Base-by-base conservation (phyloP, 129 eudicot genomes). In the Tanacetum coccineum region DNA sequence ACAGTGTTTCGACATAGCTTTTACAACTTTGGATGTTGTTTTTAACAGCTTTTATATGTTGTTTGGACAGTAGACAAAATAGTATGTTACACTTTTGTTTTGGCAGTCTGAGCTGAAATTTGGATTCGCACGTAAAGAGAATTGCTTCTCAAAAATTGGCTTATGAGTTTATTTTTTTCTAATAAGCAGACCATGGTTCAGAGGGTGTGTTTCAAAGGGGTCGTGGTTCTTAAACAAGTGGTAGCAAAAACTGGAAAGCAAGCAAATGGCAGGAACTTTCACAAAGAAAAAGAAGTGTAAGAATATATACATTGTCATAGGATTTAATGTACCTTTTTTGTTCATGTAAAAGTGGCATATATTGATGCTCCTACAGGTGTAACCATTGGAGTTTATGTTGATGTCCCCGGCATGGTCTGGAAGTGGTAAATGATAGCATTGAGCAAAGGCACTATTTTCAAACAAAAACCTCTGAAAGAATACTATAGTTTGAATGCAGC, bases 261-360 rank as follows among this genome's bases (percentile, higher is more conserved):
- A 83, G 85, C 86, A 87, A 57, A 90, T 90, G 82, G 97, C 87
- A 68, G 97, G 97, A 62, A 82, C 97, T 58, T 87, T 91, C 78
- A 91, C 95, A 58, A 91, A 91, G 85, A 87, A 91, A 78, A 87
- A 87, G 86, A 87, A 85, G 51, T 83, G 97, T 91, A 83, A 77
- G 95, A 46, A 20, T 17, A 39, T 36, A 36, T 36, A 36, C 14
- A 66, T 28, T 40, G 60, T 13, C 51, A 39, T 9, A 78, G 10
- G 19, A 54, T 30, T 12, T 12, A 18, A 48, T 13, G 66, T 75
- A 25, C 63, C 50, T 44, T 56, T 61, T 8, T 36, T 30, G 17
- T 67, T 78, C 30, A 49, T 67, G 39, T 77, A 47, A 81, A 50
- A 44, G 25, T 7, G 57, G 67, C 63, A 9, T 67, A 59, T 58